Evolutionary conservation across 2,329 filamentous ascomycete genomes (phyloP).

Genomic region (Plenodomus biglobosus): DNA sequence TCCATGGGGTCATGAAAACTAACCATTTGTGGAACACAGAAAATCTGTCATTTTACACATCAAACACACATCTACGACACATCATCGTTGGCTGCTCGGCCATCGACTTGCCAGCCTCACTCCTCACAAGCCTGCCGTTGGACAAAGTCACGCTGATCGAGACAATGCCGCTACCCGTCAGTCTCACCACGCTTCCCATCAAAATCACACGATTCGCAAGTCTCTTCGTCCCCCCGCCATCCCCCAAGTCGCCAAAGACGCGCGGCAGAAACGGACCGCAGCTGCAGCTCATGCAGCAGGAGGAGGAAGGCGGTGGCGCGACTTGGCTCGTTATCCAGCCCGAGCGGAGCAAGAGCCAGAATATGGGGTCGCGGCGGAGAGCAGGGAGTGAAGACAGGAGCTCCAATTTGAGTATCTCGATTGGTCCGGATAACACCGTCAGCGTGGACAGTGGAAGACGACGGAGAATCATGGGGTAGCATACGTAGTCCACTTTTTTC

Average conservation of each 20-base stretch:
- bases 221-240: conserved; percentile 35
- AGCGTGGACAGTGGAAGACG: conserved; percentile 42
- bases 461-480: conserved; percentile 32
- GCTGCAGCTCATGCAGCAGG: conserved; percentile 40
- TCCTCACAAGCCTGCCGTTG: conserved; percentile 37
- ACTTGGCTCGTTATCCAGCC: conserved; percentile 45
- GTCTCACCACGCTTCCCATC: conserved; percentile 35
- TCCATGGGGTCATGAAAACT: too few relatives aligned
- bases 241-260: conserved; percentile 24
- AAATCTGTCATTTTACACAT: conserved; percentile 39
- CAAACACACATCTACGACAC: conserved; percentile 40
- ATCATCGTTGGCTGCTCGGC: conserved; percentile 40
- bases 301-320: conserved; percentile 39
- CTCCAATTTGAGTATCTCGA: conserved; percentile 41
- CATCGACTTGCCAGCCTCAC: conserved; percentile 32
- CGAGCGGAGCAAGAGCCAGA: conserved; percentile 39
- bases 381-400: conserved; percentile 32
- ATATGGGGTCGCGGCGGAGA: conserved; percentile 21
- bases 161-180: conserved; percentile 29
- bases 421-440: conserved; percentile 43
- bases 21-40: too few relatives aligned
- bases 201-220: conserved; percentile 30
- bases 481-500: neutral
- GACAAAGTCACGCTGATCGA: conserved; percentile 40
- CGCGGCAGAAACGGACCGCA: conserved; percentile 27